Conservation (phyloP, 345 rosid species). For the Camelina sativa region DNA sequence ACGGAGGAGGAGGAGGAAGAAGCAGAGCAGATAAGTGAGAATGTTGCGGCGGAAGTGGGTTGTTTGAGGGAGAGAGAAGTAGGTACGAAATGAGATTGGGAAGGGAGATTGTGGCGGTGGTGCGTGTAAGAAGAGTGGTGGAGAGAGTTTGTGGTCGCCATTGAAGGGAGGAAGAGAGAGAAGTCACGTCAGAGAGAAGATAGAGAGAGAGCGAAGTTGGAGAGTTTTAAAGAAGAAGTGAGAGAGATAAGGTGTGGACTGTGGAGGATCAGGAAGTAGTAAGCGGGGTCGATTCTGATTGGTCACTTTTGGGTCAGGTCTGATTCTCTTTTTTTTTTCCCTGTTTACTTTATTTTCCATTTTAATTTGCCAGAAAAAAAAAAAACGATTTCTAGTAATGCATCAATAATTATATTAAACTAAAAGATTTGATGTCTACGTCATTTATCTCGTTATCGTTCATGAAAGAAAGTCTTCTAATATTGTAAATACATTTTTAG, state of each 20-base stretch:
- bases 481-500: neutral
- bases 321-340: constrained; percentile 35
- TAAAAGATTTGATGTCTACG: constrained; percentile 9
- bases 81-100: constrained; percentile 45
- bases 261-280: constrained; percentile 45
- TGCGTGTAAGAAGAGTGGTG: constrained; percentile 42
- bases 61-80: constrained; percentile 50
- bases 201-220: constrained; percentile 41
- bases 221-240: constrained; percentile 45
- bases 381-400: no score
- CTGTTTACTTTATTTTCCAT: neutral
- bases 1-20: constrained; percentile 34
- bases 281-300: constrained; percentile 59
- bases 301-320: constrained; percentile 67
- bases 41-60: constrained; percentile 44
- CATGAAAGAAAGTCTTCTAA: constrained; percentile 16
- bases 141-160: constrained; percentile 50
- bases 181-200: constrained; percentile 35
- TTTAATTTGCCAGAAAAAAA: neutral
- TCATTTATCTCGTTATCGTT: constrained; percentile 20
- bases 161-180: constrained; percentile 38
- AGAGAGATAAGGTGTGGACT: constrained; percentile 38
- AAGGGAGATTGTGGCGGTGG: constrained; percentile 45
- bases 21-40: constrained; percentile 43
- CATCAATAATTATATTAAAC: no score